Conservation (phyloP, 2,329 filamentous ascomycete species). For the Metarhizium guizhouense region DNA sequence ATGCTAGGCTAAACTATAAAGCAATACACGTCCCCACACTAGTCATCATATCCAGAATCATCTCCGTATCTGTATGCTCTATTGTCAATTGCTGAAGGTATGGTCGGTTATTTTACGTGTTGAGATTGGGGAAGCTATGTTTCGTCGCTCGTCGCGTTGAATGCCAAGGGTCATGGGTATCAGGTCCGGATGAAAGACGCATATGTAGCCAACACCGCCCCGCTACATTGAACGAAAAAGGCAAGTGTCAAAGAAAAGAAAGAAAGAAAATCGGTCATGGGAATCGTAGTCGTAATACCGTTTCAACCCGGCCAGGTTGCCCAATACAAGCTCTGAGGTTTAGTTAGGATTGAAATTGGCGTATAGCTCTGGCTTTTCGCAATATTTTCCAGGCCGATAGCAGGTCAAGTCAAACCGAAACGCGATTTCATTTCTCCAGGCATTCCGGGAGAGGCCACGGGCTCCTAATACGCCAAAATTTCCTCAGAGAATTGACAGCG, state of each 20-base stretch:
- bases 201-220: background rate
- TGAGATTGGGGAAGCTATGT: background rate
- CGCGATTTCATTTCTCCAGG: background rate
- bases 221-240: background rate
- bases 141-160: background rate
- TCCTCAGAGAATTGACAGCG: background rate
- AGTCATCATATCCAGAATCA: background rate
- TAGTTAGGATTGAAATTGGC: background rate
- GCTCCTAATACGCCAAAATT: background rate
- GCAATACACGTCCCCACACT: background rate
- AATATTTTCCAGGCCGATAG: background rate
- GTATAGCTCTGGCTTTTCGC: background rate
- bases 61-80: background rate
- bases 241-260: background rate
- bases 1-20: background rate
- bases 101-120: background rate
- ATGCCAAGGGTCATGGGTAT: background rate
- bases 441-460: background rate
- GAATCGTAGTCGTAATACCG: background rate
- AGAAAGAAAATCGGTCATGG: background rate
- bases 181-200: background rate
- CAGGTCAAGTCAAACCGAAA: background rate
- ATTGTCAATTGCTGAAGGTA: background rate
- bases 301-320: background rate
- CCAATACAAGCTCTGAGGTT: background rate